These are phyloP conservation scores for Chrysophaeum taylorii DNA, from an alignment of 352 stramenopile genomes.

Conservation along the genomic window DNA sequence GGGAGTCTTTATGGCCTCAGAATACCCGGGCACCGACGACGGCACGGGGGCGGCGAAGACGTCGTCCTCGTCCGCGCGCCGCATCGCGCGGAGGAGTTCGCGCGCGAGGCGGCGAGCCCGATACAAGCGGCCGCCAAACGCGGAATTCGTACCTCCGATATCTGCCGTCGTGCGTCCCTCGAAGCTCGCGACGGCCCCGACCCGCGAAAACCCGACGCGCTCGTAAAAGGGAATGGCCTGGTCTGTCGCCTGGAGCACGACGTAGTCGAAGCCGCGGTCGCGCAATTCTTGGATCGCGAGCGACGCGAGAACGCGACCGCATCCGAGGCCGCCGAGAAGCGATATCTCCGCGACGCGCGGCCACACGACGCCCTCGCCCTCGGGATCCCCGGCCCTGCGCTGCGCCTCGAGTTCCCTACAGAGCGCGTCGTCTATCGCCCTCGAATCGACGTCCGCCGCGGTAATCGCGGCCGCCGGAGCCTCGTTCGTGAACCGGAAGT, in stretches of 20 bases:
- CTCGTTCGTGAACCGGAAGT: slow-evolving; percentile 51
- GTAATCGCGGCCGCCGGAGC: slow-evolving; percentile 41
- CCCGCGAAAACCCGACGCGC: slow-evolving; percentile 44
- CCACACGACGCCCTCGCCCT: slow-evolving; percentile 58
- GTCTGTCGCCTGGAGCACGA: slow-evolving; percentile 60
- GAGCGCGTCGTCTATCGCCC: slow-evolving; percentile 38
- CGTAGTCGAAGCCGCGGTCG: slow-evolving; percentile 40
- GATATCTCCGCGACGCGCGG: slow-evolving; percentile 56
- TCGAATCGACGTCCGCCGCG: slow-evolving; percentile 32
- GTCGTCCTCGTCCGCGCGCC: neutral
- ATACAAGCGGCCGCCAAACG: neutral
- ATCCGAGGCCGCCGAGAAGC: slow-evolving; percentile 48
- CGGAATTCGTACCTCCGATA: neutral
- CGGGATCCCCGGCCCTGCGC: slow-evolving; percentile 49
- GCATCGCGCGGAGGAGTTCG: neutral
- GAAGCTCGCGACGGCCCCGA: slow-evolving; percentile 19
- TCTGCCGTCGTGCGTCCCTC: neutral
- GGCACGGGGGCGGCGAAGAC: neutral
- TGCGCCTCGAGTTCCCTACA: slow-evolving; percentile 39
- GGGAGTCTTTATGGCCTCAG: neutral
- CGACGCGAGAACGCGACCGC: slow-evolving; percentile 13
- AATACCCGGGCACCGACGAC: neutral
- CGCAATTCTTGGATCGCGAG: slow-evolving; percentile 28
- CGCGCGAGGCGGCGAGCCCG: neutral
- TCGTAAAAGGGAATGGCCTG: slow-evolving; percentile 63